Evolutionary conservation across 129 eudicot species (phyloP).

Genomic region (Scalesia atractyloides): DNA sequence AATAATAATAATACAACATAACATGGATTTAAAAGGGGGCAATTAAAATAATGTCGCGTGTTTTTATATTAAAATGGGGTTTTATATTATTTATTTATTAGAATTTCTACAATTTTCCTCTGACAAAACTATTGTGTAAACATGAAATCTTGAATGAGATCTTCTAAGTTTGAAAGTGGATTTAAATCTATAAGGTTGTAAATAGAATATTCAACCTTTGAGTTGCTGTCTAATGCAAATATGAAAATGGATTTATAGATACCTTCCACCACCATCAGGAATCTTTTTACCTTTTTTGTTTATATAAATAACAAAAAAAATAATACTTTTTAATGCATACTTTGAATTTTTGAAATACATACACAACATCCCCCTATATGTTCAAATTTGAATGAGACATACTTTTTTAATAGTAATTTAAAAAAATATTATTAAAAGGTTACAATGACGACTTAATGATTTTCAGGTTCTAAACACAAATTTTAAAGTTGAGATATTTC

Average conservation of each 20-base stretch:
- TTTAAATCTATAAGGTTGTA: not conserved
- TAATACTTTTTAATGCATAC: not conserved
- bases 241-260: not conserved
- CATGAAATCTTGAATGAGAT: constrained; percentile 2
- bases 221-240: constrained; percentile 12
- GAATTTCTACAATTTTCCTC: not conserved
- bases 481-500: too few species aligned
- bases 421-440: too few species aligned
- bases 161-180: constrained; percentile 6
- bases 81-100: not conserved
- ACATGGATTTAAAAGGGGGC: not conserved
- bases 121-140: not conserved
- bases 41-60: not conserved
- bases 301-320: not conserved
- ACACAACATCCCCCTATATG: not conserved
- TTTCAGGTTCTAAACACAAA: too few species aligned
- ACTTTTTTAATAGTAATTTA: not conserved
- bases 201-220: constrained; percentile 11
- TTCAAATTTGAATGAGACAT: not conserved
- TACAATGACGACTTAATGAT: too few species aligned
- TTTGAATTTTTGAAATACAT: not conserved
- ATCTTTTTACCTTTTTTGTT: not conserved
- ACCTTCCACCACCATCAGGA: not conserved
- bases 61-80: not conserved
- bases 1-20: not conserved